Percentiles rank a stretch among this genome's conserved stretches.
Evolutionary conservation across 192 early-diverging fungal species (phyloP).

Genomic region (Dissophora ornata): DNA sequence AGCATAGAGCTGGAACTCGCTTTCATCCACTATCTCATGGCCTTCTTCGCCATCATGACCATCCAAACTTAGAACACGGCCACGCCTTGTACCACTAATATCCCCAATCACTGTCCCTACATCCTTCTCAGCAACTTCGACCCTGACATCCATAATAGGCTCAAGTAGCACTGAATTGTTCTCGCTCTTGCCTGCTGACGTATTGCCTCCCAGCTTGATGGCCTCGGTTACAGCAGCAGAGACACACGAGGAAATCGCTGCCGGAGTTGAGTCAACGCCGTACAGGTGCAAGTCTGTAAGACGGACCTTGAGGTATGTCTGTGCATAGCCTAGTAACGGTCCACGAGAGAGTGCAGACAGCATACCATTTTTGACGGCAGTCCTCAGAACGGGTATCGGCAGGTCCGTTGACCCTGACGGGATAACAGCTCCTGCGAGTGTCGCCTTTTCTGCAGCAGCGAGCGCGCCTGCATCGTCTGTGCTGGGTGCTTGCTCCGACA

Average conservation of each 20-base stretch:
- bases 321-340: slow-evolving; percentile 80
- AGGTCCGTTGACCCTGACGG: slow-evolving; percentile 21
- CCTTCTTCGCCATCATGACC: slow-evolving; percentile 34
- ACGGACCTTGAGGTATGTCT: slow-evolving; percentile 70
- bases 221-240: slow-evolving; percentile 72
- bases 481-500: slow-evolving; percentile 19
- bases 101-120: slow-evolving; percentile 86
- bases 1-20: slow-evolving; percentile 57
- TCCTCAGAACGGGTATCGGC: slow-evolving; percentile 33
- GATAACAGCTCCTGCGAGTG: slow-evolving; percentile 19
- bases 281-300: slow-evolving; percentile 65
- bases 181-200: not conserved
- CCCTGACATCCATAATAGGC: slow-evolving; percentile 83
- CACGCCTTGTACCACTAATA: slow-evolving; percentile 80
- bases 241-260: slow-evolving; percentile 72
- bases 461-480: slow-evolving; percentile 30
- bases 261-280: slow-evolving; percentile 65
- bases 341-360: slow-evolving; percentile 77
- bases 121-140: slow-evolving; percentile 75
- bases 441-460: slow-evolving; percentile 26
- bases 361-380: slow-evolving; percentile 75
- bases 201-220: slow-evolving; percentile 43
- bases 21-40: slow-evolving; percentile 37
- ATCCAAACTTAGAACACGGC: slow-evolving; percentile 73
- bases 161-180: slow-evolving; percentile 70